A percentile compares a stretch with the other conserved stretches of the same genome.
phyloP scores from a whole-genome alignment of 2,329 filamentous ascomycete species.

The Didymella exigua region DNA sequence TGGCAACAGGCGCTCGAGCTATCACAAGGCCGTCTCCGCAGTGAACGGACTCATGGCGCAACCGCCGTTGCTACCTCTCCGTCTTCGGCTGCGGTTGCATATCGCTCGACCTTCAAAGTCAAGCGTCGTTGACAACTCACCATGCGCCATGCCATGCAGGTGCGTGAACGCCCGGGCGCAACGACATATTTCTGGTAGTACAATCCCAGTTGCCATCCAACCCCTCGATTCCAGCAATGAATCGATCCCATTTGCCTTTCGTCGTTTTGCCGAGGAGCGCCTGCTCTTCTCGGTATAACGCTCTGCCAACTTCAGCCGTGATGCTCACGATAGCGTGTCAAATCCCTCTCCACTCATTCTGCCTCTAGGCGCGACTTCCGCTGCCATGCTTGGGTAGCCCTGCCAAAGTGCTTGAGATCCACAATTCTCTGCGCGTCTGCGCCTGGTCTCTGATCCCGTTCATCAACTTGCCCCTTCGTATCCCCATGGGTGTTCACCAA shows the following conservation, averaged over 20 bases:
- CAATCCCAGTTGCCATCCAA: conserved; percentile 43
- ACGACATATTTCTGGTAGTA: conserved; percentile 42
- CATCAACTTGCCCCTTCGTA: conserved; percentile 30
- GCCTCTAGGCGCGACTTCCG: conserved; percentile 43
- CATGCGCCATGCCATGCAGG: conserved; percentile 47
- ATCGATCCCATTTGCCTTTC: conserved; percentile 28
- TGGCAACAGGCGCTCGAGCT: conserved; percentile 31
- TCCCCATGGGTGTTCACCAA: conserved; percentile 31
- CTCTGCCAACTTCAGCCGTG: conserved; percentile 40
- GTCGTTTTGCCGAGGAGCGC: conserved; percentile 35
- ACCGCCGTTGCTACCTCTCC: conserved; percentile 47
- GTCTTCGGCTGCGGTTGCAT: conserved; percentile 42
- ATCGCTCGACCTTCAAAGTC: conserved; percentile 42
- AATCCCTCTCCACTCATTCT: conserved; percentile 40
- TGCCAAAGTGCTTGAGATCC: conserved; percentile 32
- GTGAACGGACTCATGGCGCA: conserved; percentile 42
- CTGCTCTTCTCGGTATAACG: conserved; percentile 43
- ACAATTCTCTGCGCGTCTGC: conserved; percentile 31
- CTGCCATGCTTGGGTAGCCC: conserved; percentile 29
- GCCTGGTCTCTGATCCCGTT: conserved; percentile 38
- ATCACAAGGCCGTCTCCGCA: conserved; percentile 36
- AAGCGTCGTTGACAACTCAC: conserved; percentile 49
- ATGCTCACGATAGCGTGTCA: conserved; percentile 47
- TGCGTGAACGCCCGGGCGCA: conserved; percentile 40
- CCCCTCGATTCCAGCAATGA: conserved; percentile 47